Base-by-base conservation (phyloP, 1,139 yeast genomes). In the Groenewaldozyma sp. region DNA sequence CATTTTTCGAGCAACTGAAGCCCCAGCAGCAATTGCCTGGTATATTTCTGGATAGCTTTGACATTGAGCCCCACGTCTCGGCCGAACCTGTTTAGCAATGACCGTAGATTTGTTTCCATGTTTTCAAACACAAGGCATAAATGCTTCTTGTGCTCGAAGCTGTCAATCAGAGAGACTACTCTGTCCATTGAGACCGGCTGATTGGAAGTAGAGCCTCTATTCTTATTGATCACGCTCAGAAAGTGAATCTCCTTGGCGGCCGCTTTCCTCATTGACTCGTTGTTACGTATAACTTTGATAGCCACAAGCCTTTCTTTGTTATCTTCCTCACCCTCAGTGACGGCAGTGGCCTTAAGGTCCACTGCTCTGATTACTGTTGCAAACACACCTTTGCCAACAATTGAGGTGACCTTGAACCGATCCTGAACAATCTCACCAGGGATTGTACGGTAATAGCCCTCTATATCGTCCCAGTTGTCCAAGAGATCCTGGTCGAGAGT, bases 51-150 rank as follows among this genome's bases (percentile, higher is more conserved):
- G 24, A 86, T 78, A 43, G 87, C 95, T 9, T 74, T 66, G n/a
- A 62, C 44, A 31, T 50, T 54, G 65, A 72, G 6, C 47, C 95
- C 74, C 48, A 94, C 78, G 61, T 82, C 71, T 51, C 87, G 71
- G 24, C 83, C 78, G 53, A 81, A 81, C 49, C 76, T 77, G 56
- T 84, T 86, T 68, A 84, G 70, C 47, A 86, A 82, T 55, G 86
- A 95, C 54, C 83, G 83, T 17, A 87, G 69, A 19, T 93, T 82
- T 42, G 78, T 75, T 49, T 82, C 80, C 48, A 83, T 65, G 43
- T 82, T 65, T 54, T 86, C 94, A 13, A 95, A 84, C 3, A 87
- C 91, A 43, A 87, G 73, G 60, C 95, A 86, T 36, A 87, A 79
- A 60, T 87, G 96, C 46, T 84, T 81, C 52, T 88, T 71, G 59